phyloP scores from a whole-genome alignment of 768 basidiomycete genomes.

The Dioszegia aurantiaca region DNA sequence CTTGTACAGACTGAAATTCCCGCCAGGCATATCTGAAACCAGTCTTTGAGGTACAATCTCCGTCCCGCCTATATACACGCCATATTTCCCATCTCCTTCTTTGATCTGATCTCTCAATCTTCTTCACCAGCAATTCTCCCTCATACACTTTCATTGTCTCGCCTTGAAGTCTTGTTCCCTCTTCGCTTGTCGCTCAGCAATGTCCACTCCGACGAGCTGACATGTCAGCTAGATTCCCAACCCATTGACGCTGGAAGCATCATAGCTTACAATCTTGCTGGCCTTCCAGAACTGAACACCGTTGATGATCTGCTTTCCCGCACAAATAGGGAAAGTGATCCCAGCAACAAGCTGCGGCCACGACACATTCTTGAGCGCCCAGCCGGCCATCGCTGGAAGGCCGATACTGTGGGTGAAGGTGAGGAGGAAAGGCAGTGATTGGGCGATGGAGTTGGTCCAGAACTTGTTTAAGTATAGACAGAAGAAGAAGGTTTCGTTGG shows the following conservation, averaged over 20 bases:
- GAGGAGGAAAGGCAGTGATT: slow-evolving; percentile 50
- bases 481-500: slow-evolving; percentile 95
- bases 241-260: background rate
- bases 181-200: slow-evolving; percentile 65
- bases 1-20: too few species aligned
- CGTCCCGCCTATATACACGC: too few species aligned
- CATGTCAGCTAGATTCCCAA: background rate
- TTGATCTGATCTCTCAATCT: too few species aligned
- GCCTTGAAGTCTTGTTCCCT: slow-evolving; percentile 24
- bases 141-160: background rate
- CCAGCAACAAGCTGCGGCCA: slow-evolving; percentile 73
- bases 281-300: slow-evolving; percentile 98
- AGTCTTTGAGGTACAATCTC: too few species aligned
- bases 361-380: slow-evolving; percentile 56
- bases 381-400: slow-evolving; percentile 32
- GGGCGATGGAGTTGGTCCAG: slow-evolving; percentile 67
- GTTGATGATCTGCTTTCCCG: slow-evolving; percentile 87
- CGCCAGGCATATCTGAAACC: too few species aligned
- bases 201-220: slow-evolving; percentile 78
- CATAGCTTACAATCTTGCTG: slow-evolving; percentile 57
- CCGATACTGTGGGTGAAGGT: slow-evolving; percentile 21
- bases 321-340: slow-evolving; percentile 65
- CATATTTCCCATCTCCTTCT: too few species aligned
- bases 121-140: background rate
- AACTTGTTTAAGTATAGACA: slow-evolving; percentile 89